Evolutionary conservation across 2,329 filamentous ascomycete species (phyloP).

Genomic region (Chlorencoelia australis): DNA sequence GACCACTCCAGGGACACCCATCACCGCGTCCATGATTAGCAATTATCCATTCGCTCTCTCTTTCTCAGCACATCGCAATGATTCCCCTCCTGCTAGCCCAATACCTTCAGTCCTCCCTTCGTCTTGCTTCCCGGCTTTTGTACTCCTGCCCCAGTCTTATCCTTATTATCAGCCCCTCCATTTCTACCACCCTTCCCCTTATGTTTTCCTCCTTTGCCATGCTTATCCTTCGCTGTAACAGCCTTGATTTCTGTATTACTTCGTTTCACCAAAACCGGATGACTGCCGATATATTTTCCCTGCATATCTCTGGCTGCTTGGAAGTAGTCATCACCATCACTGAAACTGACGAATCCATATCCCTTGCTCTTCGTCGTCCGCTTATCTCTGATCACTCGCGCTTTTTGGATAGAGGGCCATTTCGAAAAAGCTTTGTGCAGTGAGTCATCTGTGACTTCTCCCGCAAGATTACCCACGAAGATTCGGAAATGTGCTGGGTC

Average conservation of each 20-base stretch:
- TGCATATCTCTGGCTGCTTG: slow-evolving; percentile 96
- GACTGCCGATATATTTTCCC: slow-evolving; percentile 97
- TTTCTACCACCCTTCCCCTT: slow-evolving; percentile 31
- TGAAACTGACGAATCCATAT: slow-evolving; percentile 94
- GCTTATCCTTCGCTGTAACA: slow-evolving; percentile 53
- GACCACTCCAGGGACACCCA: too few relatives aligned
- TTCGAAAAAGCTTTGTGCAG: slow-evolving; percentile 86
- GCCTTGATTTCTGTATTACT: slow-evolving; percentile 88
- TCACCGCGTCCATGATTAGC: too few relatives aligned
- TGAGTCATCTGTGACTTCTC: slow-evolving; percentile 94
- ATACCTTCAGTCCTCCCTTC: slow-evolving; percentile 52
- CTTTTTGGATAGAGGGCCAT: slow-evolving; percentile 83
- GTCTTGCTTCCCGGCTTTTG: slow-evolving; percentile 56
- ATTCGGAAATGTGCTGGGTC: slow-evolving; percentile 88
- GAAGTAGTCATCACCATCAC: slow-evolving; percentile 93
- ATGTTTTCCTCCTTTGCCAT: slow-evolving; percentile 29
- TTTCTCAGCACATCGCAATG: too few relatives aligned
- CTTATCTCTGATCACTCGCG: slow-evolving; percentile 89
- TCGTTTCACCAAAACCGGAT: slow-evolving; percentile 79
- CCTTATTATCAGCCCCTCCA: slow-evolving; percentile 28
- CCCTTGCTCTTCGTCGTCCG: slow-evolving; percentile 92
- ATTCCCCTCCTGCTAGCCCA: too few relatives aligned
- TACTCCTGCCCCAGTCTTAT: slow-evolving; percentile 39
- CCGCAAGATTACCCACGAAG: slow-evolving; percentile 93
- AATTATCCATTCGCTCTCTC: too few relatives aligned